phyloP scores from a whole-genome alignment of 2,329 filamentous ascomycete genomes.

The Chrysosporium queenslandicum region DNA sequence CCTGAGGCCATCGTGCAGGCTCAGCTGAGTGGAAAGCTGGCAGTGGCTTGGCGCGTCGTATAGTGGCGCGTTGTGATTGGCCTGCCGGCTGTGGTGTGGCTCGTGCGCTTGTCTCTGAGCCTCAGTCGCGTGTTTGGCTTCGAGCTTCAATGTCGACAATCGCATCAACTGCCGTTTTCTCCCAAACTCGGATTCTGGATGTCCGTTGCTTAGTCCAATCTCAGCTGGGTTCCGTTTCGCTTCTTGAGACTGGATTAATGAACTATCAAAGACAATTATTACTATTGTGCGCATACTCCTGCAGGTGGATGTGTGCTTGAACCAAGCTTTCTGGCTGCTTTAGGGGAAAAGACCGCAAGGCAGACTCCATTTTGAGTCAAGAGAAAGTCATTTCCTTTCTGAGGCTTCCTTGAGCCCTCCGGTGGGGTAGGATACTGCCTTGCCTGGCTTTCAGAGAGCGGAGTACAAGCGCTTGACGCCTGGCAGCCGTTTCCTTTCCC shows the following conservation, averaged over 20 bases:
- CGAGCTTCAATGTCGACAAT: not conserved
- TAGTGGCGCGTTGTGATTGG: not conserved
- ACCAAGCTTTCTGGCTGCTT: not conserved
- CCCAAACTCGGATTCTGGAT: not conserved
- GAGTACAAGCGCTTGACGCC: not conserved
- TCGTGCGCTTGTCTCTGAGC: slow-evolving; percentile 10
- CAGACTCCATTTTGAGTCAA: slow-evolving; percentile 4
- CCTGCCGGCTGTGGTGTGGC: not conserved
- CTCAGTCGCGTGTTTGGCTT: slow-evolving; percentile 4
- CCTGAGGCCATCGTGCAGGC: not conserved
- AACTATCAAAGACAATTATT: not conserved
- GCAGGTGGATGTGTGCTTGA: not conserved
- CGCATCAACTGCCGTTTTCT: not conserved
- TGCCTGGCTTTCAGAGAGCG: not conserved
- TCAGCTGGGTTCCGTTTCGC: not conserved
- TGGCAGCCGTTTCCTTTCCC: not conserved
- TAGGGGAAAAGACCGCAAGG: not conserved
- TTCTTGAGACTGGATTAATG: not conserved
- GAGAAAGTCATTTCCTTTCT: not conserved
- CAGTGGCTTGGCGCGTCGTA: slow-evolving; percentile 6
- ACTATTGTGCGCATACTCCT: not conserved
- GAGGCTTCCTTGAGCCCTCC: too few species aligned
- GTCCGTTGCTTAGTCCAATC: too few species aligned
- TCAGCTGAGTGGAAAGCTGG: slow-evolving; percentile 4
- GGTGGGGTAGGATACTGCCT: not conserved